Base-by-base conservation (phyloP, 257 asterid genomes). In the Rehmannia glutinosa region DNA sequence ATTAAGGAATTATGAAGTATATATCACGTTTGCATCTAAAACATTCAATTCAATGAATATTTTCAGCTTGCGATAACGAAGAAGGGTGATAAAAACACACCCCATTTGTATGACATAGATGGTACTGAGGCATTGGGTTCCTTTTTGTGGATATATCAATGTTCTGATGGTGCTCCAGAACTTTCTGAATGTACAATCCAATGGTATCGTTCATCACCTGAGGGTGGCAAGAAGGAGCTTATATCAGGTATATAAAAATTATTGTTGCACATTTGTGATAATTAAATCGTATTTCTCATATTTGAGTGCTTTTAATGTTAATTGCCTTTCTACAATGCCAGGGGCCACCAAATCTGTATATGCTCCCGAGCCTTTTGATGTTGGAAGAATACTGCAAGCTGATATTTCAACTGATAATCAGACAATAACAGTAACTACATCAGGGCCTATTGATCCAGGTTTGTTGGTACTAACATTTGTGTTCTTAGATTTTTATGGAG, bases 341-440 rank as follows among this genome's bases (percentile, higher is more conserved):
- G 99, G 97, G 71, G 99, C 99, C 55, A 90, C 86, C 21, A 94
- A 94, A 75, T 65, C 89, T 62, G 64, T 73, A 72, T 94, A 94
- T 76, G 99, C 97, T 56, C 99, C 97, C 3, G 99, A 94, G 79
- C 97, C 99, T 15, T 75, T 80, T 76, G 99, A 94, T 58, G 96
- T 94, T 71, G 99, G 97, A 58, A 80, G 95, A 81, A 66, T 88
- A 52, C 75, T 94, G 81, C 87, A 85, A 73, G 99, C 89, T 5
- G 96, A 88, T 75, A 80, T 94, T 41, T 74, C 65, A 32, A 76
- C 76, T 49, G 79, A 66, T 46, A 83, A 78, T 66, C 84, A 57
- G 67, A 85, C 76, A 66, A 67, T 78, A 60, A 85, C 81, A 7
- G 80, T 90, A 64, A 66, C 80, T 7, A 82, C 97, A 56, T 75